Conservation (phyloP, 169 alveolate species). For the Cryptosporidium muris region DNA sequence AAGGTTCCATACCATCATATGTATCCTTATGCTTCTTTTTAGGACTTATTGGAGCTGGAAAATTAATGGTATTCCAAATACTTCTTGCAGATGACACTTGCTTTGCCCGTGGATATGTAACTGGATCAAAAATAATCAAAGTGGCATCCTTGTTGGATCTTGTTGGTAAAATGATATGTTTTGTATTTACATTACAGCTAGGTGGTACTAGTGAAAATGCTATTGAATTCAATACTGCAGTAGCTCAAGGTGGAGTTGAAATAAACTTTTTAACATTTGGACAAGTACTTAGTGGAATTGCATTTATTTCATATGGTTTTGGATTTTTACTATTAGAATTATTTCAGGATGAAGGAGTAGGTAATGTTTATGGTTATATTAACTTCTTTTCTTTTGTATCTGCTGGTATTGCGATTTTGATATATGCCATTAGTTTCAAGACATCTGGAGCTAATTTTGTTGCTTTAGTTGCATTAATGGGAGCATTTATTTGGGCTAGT, state of each 20-base stretch:
- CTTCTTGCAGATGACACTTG: constrained; percentile 91
- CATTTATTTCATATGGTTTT: constrained; percentile 85
- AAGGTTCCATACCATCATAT: constrained; percentile 58
- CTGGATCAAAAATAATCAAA: constrained; percentile 89
- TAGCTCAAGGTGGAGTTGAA: constrained; percentile 90
- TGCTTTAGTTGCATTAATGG: constrained; percentile 84
- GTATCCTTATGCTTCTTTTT: constrained; percentile 55
- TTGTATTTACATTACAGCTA: constrained; percentile 87
- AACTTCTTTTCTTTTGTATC: constrained; percentile 73
- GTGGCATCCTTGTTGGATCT: constrained; percentile 90
- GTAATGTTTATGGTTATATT: constrained; percentile 90
- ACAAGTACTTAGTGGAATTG: constrained; percentile 86
- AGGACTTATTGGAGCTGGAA: constrained; percentile 84
- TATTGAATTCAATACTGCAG: constrained; percentile 84
- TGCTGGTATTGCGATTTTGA: constrained; percentile 30
- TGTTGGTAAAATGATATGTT: constrained; percentile 88
- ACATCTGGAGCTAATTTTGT: constrained; percentile 78
- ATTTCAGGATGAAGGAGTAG: constrained; percentile 93
- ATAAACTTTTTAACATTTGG: constrained; percentile 88
- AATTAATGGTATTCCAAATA: constrained; percentile 88
- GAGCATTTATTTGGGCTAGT: constrained; percentile 88
- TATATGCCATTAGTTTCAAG: constrained; percentile 79
- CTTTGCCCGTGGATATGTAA: constrained; percentile 93
- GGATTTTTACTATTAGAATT: constrained; percentile 89
- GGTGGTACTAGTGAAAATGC: constrained; percentile 86